Evolutionary conservation across 2,329 filamentous ascomycete genomes (phyloP).

Genomic region (Corinectria fuckeliana): DNA sequence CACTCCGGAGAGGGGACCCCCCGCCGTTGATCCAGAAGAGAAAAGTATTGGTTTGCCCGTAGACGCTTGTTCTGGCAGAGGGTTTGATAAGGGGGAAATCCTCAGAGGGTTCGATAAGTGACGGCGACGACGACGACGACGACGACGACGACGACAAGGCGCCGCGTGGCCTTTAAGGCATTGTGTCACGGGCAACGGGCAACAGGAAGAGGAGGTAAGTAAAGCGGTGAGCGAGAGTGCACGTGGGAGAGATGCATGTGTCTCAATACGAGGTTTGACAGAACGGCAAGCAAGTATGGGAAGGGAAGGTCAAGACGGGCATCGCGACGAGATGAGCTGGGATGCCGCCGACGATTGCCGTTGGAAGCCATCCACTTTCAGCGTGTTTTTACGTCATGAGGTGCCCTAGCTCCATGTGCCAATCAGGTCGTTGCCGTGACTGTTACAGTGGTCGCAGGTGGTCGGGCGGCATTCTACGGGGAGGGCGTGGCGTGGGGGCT

Average conservation of each 20-base stretch:
- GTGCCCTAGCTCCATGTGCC: not conserved
- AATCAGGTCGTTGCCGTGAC: not conserved
- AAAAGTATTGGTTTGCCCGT: not conserved
- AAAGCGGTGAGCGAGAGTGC: not conserved
- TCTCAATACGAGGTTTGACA: slow-evolving; percentile 1
- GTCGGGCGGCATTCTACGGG: not conserved
- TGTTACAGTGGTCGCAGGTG: not conserved
- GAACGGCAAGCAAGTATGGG: no score
- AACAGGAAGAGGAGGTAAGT: not conserved
- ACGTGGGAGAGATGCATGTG: not conserved
- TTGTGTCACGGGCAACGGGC: not conserved
- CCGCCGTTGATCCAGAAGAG: not conserved
- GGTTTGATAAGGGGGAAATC: slow-evolving; percentile 17
- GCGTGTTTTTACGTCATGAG: not conserved
- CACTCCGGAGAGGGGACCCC: not conserved
- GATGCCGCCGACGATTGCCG: slow-evolving; percentile 26
- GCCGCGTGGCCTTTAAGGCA: not conserved
- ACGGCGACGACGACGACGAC: no score
- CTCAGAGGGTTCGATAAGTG: slow-evolving; percentile 1
- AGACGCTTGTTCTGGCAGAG: slow-evolving; percentile 1
- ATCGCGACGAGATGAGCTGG: slow-evolving; percentile 7
- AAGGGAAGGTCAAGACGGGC: no score
- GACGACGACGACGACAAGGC: no score
- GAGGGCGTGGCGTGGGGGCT: no score
- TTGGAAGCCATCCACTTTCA: slow-evolving; percentile 14